These are phyloP conservation scores for Leptomonas seymouri DNA, from an alignment of 208 protist species.

Conservation along the genomic window DNA sequence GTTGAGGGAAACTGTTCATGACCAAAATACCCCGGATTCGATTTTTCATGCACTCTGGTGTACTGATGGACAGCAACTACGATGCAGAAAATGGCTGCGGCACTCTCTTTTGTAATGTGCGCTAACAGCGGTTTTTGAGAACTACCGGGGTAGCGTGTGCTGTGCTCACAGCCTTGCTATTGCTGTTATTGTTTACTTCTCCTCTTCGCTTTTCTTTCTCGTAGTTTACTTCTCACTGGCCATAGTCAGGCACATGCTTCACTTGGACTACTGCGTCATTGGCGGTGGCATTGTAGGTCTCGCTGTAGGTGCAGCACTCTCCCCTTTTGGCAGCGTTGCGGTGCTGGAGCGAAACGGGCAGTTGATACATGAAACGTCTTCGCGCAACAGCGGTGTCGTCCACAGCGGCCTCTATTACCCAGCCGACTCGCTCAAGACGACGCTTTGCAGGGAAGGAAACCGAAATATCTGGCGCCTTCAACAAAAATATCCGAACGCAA, in stretches of 20 bases:
- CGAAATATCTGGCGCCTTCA: conserved; percentile 47
- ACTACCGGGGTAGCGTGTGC: too few relatives aligned
- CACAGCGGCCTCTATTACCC: conserved; percentile 63
- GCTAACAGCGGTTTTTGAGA: too few relatives aligned
- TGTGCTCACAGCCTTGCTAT: too few relatives aligned
- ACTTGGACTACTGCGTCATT: conserved; percentile 34
- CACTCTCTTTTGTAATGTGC: too few relatives aligned
- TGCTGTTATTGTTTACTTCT: too few relatives aligned
- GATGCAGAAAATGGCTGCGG: too few relatives aligned
- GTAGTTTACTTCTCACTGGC: too few relatives aligned
- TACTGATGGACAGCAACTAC: too few relatives aligned
- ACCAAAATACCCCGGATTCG: too few relatives aligned
- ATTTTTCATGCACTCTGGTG: too few relatives aligned
- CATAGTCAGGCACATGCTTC: conserved; percentile 7
- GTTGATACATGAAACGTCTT: conserved; percentile 47
- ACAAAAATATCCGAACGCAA: conserved; percentile 16
- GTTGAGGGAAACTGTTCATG: too few relatives aligned
- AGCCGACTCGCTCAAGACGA: conserved; percentile 40
- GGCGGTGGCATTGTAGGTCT: conserved; percentile 47
- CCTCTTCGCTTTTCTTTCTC: too few relatives aligned
- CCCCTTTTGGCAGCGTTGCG: conserved; percentile 35
- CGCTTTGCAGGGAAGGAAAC: conserved; percentile 46
- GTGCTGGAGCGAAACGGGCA: conserved; percentile 34
- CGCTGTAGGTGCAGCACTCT: conserved; percentile 41
- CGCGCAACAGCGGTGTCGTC: conserved; percentile 55